A percentile compares a stretch with the other conserved stretches of the same genome.
Conservation (phyloP, 2,329 filamentous ascomycete genomes). For the Aspergillus pseudotamarii region DNA sequence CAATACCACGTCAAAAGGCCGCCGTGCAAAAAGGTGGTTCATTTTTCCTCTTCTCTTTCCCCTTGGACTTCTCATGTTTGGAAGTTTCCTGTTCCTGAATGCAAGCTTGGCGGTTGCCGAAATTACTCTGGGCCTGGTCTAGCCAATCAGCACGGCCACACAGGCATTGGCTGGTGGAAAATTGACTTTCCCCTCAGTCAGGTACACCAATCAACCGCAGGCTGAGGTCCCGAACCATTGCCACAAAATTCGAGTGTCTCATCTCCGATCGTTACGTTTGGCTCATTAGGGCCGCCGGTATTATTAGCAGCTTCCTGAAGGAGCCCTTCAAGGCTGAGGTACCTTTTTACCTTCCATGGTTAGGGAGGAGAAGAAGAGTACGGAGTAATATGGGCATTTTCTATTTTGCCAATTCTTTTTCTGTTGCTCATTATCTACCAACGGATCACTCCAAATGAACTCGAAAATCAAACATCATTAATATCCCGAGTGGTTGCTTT, state of each 20-base stretch:
- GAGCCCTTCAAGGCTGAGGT: constrained; percentile 1
- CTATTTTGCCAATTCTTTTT: neutral
- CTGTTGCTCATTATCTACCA: neutral
- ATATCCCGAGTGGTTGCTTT: neutral
- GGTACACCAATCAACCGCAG: constrained; percentile 35
- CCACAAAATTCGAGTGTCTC: constrained; percentile 22
- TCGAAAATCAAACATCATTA: neutral
- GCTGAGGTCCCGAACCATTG: constrained; percentile 17
- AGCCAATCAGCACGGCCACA: constrained; percentile 25
- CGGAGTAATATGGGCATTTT: no score
- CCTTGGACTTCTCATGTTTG: constrained; percentile 18
- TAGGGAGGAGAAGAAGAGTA: neutral
- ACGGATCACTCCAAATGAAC: neutral
- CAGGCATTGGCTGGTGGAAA: constrained; percentile 14
- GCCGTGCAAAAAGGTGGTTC: neutral
- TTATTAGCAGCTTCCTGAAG: constrained; percentile 11
- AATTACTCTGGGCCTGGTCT: constrained; percentile 24
- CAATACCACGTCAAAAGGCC: neutral
- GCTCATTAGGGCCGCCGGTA: constrained; percentile 1
- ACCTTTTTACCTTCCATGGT: neutral
- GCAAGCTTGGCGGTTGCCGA: constrained; percentile 29
- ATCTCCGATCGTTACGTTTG: constrained; percentile 19
- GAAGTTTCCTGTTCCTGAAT: constrained; percentile 31
- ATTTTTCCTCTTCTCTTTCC: constrained; percentile 4
- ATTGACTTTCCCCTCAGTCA: constrained; percentile 22